Percentiles rank a stretch among this genome's conserved stretches.
Evolutionary conservation across 2,329 filamentous ascomycete species (phyloP).

Genomic region (Fusarium tanahbumbuense): DNA sequence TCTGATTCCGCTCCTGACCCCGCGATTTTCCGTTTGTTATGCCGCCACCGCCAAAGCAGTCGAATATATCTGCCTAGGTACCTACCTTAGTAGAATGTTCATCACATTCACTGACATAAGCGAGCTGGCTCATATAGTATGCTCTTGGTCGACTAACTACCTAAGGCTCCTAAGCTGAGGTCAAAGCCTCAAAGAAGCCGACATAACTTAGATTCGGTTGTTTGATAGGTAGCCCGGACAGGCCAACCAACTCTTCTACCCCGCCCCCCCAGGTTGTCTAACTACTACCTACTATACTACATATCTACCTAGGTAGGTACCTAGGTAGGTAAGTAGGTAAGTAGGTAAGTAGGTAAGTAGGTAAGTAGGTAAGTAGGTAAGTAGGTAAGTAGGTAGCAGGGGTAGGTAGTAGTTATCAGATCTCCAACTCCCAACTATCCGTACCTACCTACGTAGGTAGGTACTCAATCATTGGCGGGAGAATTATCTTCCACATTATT

Average conservation of each 20-base stretch:
- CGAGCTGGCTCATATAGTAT: neutral
- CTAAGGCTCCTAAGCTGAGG: neutral
- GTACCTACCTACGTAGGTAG: neutral
- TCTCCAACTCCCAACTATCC: conserved; percentile 20
- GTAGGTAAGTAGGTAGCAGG: too few relatives aligned
- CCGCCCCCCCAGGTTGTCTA: neutral
- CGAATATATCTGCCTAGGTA: neutral
- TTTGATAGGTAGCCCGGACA: neutral
- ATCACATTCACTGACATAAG: neutral
- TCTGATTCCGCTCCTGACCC: conserved; percentile 19
- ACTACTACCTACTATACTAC: neutral
- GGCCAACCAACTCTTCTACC: conserved; percentile 10
- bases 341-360: too few relatives aligned
- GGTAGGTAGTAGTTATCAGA: conserved; percentile 1
- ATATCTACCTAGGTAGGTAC: too few relatives aligned
- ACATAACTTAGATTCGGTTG: neutral
- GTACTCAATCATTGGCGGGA: conserved; percentile 1
- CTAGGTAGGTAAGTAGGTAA: too few relatives aligned
- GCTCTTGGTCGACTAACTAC: neutral
- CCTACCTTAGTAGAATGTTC: neutral
- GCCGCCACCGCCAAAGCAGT: neutral
- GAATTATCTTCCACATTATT: conserved; percentile 6
- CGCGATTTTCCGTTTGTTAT: conserved; percentile 14
- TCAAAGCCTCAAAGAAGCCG: neutral
- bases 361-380: too few relatives aligned